phyloP scores from a whole-genome alignment of 2,329 filamentous ascomycete genomes.

The Hirsutella minnesotensis region DNA sequence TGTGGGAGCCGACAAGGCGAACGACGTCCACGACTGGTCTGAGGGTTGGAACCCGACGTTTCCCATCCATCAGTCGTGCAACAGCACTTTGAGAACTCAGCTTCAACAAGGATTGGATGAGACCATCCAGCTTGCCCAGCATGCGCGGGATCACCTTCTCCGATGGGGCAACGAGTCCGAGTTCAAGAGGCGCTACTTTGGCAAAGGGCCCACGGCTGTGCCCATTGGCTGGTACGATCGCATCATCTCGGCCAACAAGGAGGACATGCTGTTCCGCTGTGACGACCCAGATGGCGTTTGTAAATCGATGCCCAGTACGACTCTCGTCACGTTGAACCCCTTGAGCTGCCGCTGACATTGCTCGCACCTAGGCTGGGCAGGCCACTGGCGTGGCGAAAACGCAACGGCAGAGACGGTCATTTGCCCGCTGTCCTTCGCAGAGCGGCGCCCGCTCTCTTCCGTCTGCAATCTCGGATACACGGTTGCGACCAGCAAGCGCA shows the following conservation, averaged over 20 bases:
- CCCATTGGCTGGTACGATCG: slow-evolving; percentile 52
- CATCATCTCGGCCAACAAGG: slow-evolving; percentile 45
- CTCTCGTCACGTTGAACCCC: no score
- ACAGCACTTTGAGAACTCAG: slow-evolving; percentile 45
- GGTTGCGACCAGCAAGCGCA: slow-evolving; percentile 41
- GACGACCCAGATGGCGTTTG: slow-evolving; percentile 60
- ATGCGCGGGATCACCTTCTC: slow-evolving; percentile 51
- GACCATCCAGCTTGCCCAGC: slow-evolving; percentile 41
- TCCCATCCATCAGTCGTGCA: slow-evolving; percentile 54
- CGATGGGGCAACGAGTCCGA: slow-evolving; percentile 43
- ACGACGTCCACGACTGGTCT: slow-evolving; percentile 13
- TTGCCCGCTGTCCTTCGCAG: slow-evolving; percentile 48
- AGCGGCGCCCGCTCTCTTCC: slow-evolving; percentile 42
- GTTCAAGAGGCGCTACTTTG: slow-evolving; percentile 53
- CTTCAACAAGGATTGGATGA: slow-evolving; percentile 46
- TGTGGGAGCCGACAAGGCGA: no score
- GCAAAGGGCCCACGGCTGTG: slow-evolving; percentile 42
- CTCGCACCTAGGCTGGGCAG: slow-evolving; percentile 50
- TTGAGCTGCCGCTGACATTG: no score
- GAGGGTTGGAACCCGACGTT: slow-evolving; percentile 21
- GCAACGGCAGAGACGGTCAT: slow-evolving; percentile 58
- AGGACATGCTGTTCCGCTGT: slow-evolving; percentile 50
- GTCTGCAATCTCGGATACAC: slow-evolving; percentile 54
- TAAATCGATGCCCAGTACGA: slow-evolving; percentile 28
- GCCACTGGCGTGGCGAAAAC: slow-evolving; percentile 56